These are phyloP conservation scores for Neoboletus magnificus DNA, from an alignment of 768 basidiomycete species.

Conservation along the genomic window DNA sequence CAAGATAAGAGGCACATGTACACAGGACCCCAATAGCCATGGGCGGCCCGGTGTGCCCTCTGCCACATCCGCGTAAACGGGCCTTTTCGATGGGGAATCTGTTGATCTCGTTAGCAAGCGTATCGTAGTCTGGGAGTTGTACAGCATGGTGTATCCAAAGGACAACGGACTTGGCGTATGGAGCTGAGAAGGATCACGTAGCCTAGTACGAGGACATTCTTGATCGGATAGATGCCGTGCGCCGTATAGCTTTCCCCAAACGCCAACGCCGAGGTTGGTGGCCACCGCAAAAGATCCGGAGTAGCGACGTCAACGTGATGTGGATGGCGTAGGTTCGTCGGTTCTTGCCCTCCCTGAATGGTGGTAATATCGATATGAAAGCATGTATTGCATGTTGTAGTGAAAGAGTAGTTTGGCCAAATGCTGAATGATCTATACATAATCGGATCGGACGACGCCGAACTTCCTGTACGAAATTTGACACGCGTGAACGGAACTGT, in stretches of 20 bases:
- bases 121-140: background rate
- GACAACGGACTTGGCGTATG: background rate
- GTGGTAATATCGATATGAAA: background rate
- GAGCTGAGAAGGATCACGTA: background rate
- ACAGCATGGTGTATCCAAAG: constrained; percentile 2
- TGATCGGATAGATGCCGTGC: background rate
- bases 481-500: background rate
- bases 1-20: constrained; percentile 18
- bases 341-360: background rate
- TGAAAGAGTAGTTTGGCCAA: background rate
- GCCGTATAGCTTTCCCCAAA: background rate
- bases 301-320: background rate
- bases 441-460: background rate
- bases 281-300: background rate
- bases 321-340: background rate
- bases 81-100: background rate
- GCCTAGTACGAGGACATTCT: background rate
- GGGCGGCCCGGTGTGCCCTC: constrained; percentile 10
- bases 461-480: constrained; percentile 14
- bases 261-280: background rate
- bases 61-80: constrained; percentile 7
- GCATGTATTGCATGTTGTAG: background rate
- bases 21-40: constrained; percentile 16
- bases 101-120: background rate
- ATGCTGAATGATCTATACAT: background rate